Percentiles rank a stretch among this genome's conserved stretches.
These are phyloP conservation scores for Sclerotinia glacialis DNA, from an alignment of 2,329 filamentous ascomycete genomes.

Conservation along the genomic window DNA sequence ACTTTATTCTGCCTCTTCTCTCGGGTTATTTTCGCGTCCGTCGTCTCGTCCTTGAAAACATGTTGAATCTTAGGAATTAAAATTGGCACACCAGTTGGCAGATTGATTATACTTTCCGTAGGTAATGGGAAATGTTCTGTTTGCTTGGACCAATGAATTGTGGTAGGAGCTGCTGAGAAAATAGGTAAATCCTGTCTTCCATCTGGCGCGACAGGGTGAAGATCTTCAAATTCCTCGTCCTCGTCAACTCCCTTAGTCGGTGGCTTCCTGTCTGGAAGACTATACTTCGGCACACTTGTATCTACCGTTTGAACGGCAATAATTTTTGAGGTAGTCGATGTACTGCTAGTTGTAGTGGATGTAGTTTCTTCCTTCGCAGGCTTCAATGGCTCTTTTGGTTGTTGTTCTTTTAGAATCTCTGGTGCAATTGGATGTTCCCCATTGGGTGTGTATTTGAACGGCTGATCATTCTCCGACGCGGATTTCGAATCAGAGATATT, in stretches of 20 bases:
- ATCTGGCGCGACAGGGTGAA: constrained; percentile 35
- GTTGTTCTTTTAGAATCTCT: constrained; percentile 4
- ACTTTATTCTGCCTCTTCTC: constrained; percentile 63
- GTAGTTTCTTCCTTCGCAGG: background rate
- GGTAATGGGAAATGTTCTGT: constrained; percentile 76
- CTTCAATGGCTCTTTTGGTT: constrained; percentile 8
- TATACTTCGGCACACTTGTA: constrained; percentile 29
- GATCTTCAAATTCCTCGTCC: constrained; percentile 22
- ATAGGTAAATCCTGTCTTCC: constrained; percentile 33
- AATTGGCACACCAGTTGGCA: constrained; percentile 71
- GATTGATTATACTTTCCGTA: constrained; percentile 64
- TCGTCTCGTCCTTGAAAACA: constrained; percentile 64
- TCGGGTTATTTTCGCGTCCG: constrained; percentile 58
- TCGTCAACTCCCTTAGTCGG: constrained; percentile 27
- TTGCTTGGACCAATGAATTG: constrained; percentile 70
- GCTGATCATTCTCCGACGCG: background rate
- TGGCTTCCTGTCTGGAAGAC: constrained; percentile 34
- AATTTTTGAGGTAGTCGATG: background rate
- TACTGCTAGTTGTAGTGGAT: background rate
- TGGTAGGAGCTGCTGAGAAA: constrained; percentile 27
- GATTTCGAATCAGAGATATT: constrained; percentile 20
- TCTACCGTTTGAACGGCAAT: constrained; percentile 18
- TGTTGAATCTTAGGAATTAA: constrained; percentile 75
- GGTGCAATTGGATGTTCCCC: background rate
- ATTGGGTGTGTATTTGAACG: background rate